Base-by-base conservation (phyloP, 768 basidiomycete species). In the Mycena polygramma region DNA sequence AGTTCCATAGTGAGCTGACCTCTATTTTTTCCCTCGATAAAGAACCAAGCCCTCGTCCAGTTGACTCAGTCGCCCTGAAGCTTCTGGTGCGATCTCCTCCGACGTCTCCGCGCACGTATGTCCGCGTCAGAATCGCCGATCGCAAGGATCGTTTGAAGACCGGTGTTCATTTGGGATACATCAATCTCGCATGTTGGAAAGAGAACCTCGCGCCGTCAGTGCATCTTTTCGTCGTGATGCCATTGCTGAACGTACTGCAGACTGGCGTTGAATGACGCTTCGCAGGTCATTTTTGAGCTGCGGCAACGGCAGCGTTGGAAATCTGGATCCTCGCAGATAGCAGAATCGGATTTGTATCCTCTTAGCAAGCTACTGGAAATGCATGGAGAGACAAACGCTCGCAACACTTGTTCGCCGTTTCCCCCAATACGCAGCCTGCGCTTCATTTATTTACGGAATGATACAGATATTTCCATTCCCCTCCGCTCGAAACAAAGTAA, bases 1-100 rank as follows among this genome's bases (percentile, higher is more conserved):
- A 46, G 46, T 60, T 67, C 46, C 41, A 67, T 41, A 66, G 66
- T 54, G 7, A 45, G 66, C 57, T 37, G 19, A 9, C 37, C 37
- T 30, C 26, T 14, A 13, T 52, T 24, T 24, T 41, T 30, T 37
- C n/a, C 37, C 19, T n/a, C 37, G 6, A 15, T 39, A 4, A 35
- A 51, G 52, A 59, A 24, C n/a, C 37, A n/a, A 8, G 8, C 10
- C 17, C 11, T 41, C 9, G 43, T 37, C 49, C 35, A 67, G 66
- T 60, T n/a, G 30, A 67, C 37, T 30, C 39, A 22, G 66, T 54
- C 14, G 10, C 6, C 49, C 8, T 36, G 9, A n/a, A 30, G 30
- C 13, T n/a, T 55, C 41, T 35, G 11, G 24, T 20, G 22, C 17
- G 10, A 11, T 11, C 11, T 14, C n/a, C 46, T 14, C 4, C 39